Percentiles rank a stretch among this genome's conserved stretches.
Evolutionary conservation across 2,329 filamentous ascomycete species (phyloP).

Genomic region (Aotearoamyces nothofagi): DNA sequence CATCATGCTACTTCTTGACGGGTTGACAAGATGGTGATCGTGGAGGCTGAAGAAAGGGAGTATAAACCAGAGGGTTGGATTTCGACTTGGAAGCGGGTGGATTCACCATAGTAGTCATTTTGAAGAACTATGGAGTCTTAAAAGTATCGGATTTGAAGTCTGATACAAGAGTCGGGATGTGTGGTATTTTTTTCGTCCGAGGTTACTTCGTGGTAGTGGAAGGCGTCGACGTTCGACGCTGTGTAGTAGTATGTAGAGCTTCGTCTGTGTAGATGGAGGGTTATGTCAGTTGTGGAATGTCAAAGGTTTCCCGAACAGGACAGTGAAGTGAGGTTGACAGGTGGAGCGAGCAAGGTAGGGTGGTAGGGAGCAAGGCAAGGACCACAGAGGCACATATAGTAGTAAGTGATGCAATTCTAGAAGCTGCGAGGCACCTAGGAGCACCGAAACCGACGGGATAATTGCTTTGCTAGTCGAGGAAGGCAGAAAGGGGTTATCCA

Average conservation of each 20-base stretch:
- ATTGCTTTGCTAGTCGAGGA: too few relatives aligned
- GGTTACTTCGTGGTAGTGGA: not conserved
- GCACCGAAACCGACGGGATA: not conserved
- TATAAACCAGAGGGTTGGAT: slow-evolving; percentile 22
- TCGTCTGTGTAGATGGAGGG: not conserved
- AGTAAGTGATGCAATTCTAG: not conserved
- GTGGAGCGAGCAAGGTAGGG: too few relatives aligned
- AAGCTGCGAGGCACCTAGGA: not conserved
- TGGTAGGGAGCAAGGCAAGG: not conserved
- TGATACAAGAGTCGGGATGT: slow-evolving; percentile 17
- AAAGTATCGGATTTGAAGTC: slow-evolving; percentile 13
- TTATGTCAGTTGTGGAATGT: not conserved
- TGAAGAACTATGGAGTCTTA: slow-evolving; percentile 22
- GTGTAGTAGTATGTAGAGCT: not conserved
- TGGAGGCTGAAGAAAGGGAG: slow-evolving; percentile 22
- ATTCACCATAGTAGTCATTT: slow-evolving; percentile 49
- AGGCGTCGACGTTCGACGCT: not conserved
- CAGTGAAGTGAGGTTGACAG: too few relatives aligned
- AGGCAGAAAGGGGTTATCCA: not conserved
- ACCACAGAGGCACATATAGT: not conserved
- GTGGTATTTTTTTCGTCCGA: not conserved
- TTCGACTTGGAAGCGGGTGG: slow-evolving; percentile 22
- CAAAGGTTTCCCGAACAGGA: not conserved
- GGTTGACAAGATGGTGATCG: slow-evolving; percentile 15
- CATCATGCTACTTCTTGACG: slow-evolving; percentile 6